Conservation (phyloP, 345 rosid species). For the Pelargonium nanum region DNA sequence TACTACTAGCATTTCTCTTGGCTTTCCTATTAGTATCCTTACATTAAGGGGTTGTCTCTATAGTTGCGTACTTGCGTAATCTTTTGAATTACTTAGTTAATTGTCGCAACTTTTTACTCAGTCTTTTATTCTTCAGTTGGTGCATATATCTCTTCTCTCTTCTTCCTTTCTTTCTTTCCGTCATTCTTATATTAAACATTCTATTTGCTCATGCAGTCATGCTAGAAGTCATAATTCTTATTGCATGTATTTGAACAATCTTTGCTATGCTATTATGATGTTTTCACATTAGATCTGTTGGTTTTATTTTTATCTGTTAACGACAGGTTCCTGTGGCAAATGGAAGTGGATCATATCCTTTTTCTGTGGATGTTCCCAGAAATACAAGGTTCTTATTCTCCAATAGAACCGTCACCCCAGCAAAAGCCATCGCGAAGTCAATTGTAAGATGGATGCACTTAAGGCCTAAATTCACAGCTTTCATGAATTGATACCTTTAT, state of each 20-base stretch:
- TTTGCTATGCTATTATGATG: neutral
- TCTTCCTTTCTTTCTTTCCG: no score
- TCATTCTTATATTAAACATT: no score
- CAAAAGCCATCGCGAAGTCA: slow-evolving; percentile 84
- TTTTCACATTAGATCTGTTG: neutral
- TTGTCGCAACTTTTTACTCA: neutral
- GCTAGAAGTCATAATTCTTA: no score
- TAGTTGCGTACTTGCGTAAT: neutral
- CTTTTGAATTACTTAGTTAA: neutral
- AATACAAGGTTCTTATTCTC: slow-evolving; percentile 90
- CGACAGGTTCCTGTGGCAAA: slow-evolving; percentile 95
- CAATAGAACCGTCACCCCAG: slow-evolving; percentile 63
- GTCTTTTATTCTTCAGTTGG: no score
- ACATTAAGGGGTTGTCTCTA: neutral
- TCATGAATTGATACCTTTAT: slow-evolving; percentile 14
- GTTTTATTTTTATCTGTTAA: slow-evolving; percentile 9
- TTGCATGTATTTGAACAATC: no score
- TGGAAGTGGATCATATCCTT: slow-evolving; percentile 91
- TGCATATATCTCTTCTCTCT: no score
- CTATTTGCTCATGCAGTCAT: no score
- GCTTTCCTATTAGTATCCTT: neutral
- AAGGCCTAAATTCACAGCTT: slow-evolving; percentile 8
- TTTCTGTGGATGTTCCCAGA: slow-evolving; percentile 86
- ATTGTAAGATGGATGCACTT: slow-evolving; percentile 44
- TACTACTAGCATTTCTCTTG: neutral